A percentile compares a stretch with the other conserved stretches of the same genome.
Evolutionary conservation across 441 rosid species (phyloP).

Genomic region (Omphalea diandra): DNA sequence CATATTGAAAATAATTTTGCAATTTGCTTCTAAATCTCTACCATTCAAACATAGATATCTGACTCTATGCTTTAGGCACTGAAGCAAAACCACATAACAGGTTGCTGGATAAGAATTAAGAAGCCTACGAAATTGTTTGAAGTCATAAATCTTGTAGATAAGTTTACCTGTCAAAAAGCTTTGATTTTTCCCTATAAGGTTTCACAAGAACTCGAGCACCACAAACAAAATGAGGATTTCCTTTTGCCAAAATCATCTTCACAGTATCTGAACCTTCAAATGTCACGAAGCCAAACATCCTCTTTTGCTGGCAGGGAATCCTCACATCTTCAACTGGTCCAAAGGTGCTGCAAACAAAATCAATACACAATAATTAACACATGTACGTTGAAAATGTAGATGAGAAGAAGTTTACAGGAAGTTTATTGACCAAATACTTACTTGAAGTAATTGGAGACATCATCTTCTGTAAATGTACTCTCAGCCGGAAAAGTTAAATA

Average conservation of each 20-base stretch:
- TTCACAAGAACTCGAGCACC: constrained; percentile 73
- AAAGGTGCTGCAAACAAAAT: constrained; percentile 39
- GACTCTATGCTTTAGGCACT: too few relatives aligned
- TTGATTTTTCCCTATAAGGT: constrained; percentile 71
- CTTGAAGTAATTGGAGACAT: constrained; percentile 71
- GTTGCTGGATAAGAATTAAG: not conserved
- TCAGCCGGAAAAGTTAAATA: constrained; percentile 71
- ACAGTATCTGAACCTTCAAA: constrained; percentile 61
- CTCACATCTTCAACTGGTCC: constrained; percentile 73
- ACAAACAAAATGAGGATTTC: constrained; percentile 69
- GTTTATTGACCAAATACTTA: constrained; percentile 19
- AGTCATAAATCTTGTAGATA: not conserved
- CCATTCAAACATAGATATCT: not conserved
- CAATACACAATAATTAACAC: constrained; percentile 10
- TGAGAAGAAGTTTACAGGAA: not conserved
- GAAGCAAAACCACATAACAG: too few relatives aligned
- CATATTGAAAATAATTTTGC: not conserved
- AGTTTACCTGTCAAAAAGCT: constrained; percentile 52
- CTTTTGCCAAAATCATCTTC: constrained; percentile 54
- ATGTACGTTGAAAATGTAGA: not conserved
- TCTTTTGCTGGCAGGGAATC: constrained; percentile 66
- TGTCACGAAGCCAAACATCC: constrained; percentile 82
- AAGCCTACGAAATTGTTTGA: too few relatives aligned
- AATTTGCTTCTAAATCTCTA: not conserved
- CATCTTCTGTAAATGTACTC: constrained; percentile 68